Conservation (phyloP, 306 rosid species). For the Parietaria judaica region DNA sequence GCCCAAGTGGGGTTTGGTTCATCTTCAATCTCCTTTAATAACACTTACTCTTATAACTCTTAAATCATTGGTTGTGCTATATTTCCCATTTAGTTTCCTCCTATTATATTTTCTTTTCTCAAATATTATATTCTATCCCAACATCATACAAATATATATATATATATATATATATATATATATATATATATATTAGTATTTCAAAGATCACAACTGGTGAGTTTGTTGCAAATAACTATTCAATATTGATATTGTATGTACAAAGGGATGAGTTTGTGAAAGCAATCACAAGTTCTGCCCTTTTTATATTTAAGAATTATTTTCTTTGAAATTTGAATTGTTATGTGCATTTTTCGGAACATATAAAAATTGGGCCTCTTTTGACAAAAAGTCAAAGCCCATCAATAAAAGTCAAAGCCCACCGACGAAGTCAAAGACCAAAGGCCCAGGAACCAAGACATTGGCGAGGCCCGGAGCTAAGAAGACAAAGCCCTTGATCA, state of each 20-base stretch:
- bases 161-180: neutral
- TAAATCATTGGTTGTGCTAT: constrained; percentile 1
- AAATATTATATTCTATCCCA: neutral
- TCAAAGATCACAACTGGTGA: too few relatives aligned
- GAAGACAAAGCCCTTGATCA: too few relatives aligned
- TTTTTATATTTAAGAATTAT: neutral
- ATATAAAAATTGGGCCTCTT: too few relatives aligned
- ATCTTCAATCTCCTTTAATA: neutral
- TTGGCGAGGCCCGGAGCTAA: too few relatives aligned
- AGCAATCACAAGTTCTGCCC: neutral
- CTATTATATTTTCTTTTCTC: neutral
- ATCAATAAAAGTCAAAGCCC: too few relatives aligned
- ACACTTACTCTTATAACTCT: neutral
- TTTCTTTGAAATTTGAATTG: too few relatives aligned
- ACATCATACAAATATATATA: neutral
- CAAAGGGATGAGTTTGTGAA: neutral
- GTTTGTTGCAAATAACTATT: too few relatives aligned
- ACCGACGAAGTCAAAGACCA: too few relatives aligned
- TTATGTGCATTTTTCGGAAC: too few relatives aligned
- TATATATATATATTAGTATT: neutral
- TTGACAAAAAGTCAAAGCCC: too few relatives aligned
- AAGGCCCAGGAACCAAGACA: too few relatives aligned
- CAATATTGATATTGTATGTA: neutral
- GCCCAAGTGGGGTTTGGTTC: constrained; percentile 5
- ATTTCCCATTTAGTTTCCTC: neutral